Evolutionary conservation across 169 alveolate species (phyloP).

Genomic region (Eimeria maxima): DNA sequence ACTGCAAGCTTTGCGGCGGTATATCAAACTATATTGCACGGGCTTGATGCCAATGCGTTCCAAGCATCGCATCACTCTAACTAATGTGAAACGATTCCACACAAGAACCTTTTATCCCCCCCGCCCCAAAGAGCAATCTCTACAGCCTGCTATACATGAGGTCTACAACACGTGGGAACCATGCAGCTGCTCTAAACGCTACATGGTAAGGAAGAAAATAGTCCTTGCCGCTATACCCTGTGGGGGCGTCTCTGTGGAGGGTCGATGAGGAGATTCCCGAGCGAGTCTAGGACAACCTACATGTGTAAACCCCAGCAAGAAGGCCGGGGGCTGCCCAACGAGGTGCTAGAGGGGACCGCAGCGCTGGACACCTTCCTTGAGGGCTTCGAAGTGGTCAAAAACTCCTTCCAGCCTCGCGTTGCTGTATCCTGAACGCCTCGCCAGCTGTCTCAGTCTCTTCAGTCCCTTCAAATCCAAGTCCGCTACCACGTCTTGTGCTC

Average conservation of each 20-base stretch:
- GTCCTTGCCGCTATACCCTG: neutral
- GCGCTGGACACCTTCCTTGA: constrained; percentile 64
- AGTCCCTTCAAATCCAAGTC: constrained; percentile 70
- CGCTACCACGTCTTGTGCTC: constrained; percentile 70
- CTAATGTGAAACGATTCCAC: neutral
- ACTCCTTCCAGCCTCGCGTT: constrained; percentile 77
- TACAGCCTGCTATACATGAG: neutral
- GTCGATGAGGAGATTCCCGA: neutral
- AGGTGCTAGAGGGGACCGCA: constrained; percentile 67
- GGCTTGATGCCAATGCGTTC: neutral
- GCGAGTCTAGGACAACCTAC: neutral
- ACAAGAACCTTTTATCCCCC: neutral
- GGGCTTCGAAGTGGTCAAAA: constrained; percentile 58
- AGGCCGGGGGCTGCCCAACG: neutral
- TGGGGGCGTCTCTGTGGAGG: neutral
- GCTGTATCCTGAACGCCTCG: constrained; percentile 69
- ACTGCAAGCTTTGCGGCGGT: neutral
- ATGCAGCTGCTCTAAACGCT: no score
- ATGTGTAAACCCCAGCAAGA: neutral
- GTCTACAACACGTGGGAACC: neutral
- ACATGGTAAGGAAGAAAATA: no score
- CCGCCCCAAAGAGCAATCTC: neutral
- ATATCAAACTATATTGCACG: neutral
- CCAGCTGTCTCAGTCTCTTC: constrained; percentile 10
- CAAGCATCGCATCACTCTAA: no score